Evolutionary conservation across 805 yeast species (phyloP).

Genomic region (Maudiozyma bulderi): DNA sequence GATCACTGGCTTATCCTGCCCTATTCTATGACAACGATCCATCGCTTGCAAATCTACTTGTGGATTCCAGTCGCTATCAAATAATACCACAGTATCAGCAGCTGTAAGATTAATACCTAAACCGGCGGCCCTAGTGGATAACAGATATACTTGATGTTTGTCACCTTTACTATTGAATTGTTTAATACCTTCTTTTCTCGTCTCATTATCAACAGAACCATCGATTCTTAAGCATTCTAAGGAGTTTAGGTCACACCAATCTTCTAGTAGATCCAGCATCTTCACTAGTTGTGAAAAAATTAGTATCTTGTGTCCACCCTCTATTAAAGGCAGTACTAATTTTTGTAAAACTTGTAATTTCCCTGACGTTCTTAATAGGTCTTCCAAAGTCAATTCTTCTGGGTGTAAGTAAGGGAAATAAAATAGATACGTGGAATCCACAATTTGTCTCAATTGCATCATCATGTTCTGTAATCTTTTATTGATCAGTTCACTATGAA

Average conservation of each 20-base stretch:
- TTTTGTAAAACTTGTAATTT: slow-evolving; percentile 65
- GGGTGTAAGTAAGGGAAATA: slow-evolving; percentile 61
- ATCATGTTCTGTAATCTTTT: slow-evolving; percentile 56
- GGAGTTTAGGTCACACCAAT: slow-evolving; percentile 49
- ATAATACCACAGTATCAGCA: slow-evolving; percentile 83
- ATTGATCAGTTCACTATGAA: slow-evolving; percentile 35
- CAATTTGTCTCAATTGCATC: slow-evolving; percentile 78
- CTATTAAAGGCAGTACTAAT: slow-evolving; percentile 42
- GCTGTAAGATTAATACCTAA: slow-evolving; percentile 77
- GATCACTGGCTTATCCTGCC: slow-evolving; percentile 76
- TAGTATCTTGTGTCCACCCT: slow-evolving; percentile 54
- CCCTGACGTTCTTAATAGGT: slow-evolving; percentile 50
- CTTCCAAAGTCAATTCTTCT: slow-evolving; percentile 32
- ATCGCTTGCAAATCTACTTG: slow-evolving; percentile 95
- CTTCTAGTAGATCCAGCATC: slow-evolving; percentile 72
- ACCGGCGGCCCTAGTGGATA: slow-evolving; percentile 93
- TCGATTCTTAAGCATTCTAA: slow-evolving; percentile 55
- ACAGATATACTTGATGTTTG: slow-evolving; percentile 45
- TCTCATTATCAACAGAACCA: slow-evolving; percentile 60
- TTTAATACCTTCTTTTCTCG: slow-evolving; percentile 54
- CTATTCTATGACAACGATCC: slow-evolving; percentile 91
- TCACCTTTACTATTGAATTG: slow-evolving; percentile 32
- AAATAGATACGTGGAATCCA: slow-evolving; percentile 78
- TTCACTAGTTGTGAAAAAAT: slow-evolving; percentile 81
- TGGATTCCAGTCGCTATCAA: slow-evolving; percentile 96